These are phyloP conservation scores for Claviceps maximensis DNA, from an alignment of 2,329 filamentous ascomycete species.

Conservation along the genomic window DNA sequence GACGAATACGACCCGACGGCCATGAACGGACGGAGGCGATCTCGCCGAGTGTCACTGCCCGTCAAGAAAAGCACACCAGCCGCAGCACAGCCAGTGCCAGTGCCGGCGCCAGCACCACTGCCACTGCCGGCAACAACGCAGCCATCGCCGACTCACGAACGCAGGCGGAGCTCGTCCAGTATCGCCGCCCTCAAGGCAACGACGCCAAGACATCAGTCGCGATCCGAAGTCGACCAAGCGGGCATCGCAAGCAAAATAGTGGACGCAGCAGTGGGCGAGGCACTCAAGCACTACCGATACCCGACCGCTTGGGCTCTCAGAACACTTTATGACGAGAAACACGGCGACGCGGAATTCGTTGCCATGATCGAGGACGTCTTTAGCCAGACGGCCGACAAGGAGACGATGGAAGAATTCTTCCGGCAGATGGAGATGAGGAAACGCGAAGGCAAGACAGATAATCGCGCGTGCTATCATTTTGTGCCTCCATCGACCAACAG, in stretches of 20 bases:
- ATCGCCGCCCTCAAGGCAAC: constrained; percentile 5
- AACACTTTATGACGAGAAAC: constrained; percentile 45
- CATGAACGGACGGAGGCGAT: constrained; percentile 19
- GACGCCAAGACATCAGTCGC: constrained; percentile 9
- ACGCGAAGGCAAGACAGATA: constrained; percentile 39
- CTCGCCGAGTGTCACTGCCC: constrained; percentile 18
- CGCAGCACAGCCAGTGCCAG: constrained; percentile 1
- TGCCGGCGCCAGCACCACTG: constrained; percentile 8
- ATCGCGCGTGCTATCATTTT: constrained; percentile 41
- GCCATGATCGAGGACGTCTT: constrained; percentile 45
- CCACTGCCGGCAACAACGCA: constrained; percentile 1
- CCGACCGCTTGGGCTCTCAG: constrained; percentile 50
- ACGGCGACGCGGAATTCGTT: constrained; percentile 36
- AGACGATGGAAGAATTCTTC: constrained; percentile 38
- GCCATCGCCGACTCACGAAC: not conserved
- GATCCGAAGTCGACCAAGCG: constrained; percentile 21
- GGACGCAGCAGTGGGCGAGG: constrained; percentile 44
- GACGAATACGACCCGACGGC: constrained; percentile 31
- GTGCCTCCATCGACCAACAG: constrained; percentile 32
- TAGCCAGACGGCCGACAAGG: constrained; percentile 39
- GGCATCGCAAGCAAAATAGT: constrained; percentile 39
- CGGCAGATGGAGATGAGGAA: constrained; percentile 40
- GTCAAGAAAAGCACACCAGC: constrained; percentile 12
- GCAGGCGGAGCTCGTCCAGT: constrained; percentile 5
- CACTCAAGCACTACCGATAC: constrained; percentile 41